phyloP scores from a whole-genome alignment of 1,284 basidiomycete species.

The Lentinula novae-zelandiae region DNA sequence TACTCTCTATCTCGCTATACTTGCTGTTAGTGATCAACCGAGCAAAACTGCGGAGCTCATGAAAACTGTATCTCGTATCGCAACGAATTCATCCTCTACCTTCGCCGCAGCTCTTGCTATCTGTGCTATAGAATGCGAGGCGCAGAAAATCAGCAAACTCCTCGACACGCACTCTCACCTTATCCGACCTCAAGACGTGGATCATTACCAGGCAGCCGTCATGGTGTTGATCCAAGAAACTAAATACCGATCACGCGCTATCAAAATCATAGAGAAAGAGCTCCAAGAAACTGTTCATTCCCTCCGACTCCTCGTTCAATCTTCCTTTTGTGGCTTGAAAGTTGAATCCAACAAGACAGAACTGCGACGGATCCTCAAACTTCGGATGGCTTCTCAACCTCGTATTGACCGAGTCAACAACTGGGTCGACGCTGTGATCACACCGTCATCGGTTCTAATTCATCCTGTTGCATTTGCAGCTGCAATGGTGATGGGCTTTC shows the following conservation, averaged over 20 bases:
- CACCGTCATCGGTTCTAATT: constrained; percentile 33
- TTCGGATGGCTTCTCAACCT: constrained; percentile 30
- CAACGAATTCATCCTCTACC: constrained; percentile 46
- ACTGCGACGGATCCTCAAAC: constrained; percentile 41
- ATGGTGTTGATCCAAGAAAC: constrained; percentile 28
- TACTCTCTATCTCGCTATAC: constrained; percentile 40
- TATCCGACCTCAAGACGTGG: constrained; percentile 51
- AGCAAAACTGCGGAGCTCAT: constrained; percentile 29
- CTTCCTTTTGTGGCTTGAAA: constrained; percentile 46
- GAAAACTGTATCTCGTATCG: constrained; percentile 34
- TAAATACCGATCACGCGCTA: constrained; percentile 25
- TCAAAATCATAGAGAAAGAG: constrained; percentile 48
- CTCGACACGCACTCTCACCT: constrained; percentile 47
- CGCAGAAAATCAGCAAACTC: constrained; percentile 33
- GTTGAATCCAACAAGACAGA: constrained; percentile 34
- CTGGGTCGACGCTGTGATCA: constrained; percentile 50
- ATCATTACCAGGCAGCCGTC: constrained; percentile 42
- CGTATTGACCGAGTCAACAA: constrained; percentile 43
- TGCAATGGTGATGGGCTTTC: constrained; percentile 66
- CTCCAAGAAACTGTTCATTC: constrained; percentile 40
- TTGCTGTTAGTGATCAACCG: constrained; percentile 32
- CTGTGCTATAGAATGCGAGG: constrained; percentile 32
- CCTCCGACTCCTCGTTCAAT: constrained; percentile 37
- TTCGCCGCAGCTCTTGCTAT: constrained; percentile 53
- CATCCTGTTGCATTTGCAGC: constrained; percentile 58